Base-by-base conservation (phyloP, 163 green algal species). In the Volvox carteri region DNA sequence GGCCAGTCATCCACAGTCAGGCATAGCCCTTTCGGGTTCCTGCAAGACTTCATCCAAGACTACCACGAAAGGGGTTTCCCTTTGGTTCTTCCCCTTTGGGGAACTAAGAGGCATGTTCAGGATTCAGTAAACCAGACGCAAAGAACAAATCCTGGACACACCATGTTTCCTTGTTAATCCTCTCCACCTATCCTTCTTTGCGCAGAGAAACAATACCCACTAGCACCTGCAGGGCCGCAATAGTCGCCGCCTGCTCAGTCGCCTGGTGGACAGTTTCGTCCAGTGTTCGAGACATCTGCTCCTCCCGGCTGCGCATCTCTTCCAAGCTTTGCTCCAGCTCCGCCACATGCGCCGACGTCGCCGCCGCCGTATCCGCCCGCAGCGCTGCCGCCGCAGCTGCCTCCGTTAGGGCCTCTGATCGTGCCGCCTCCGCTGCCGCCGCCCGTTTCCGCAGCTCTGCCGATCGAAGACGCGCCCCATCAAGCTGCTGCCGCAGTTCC, bases 241-340 rank as follows among this genome's bases (percentile, higher is more conserved):
- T 85, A 56, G 77, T 85, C 3, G 5, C 77, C 6, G 54, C 78
- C 39, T 85, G 78, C 56, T 86, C 25, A 8, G 41, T 77, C 6
- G 28, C 18, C 41, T 77, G 78, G 28, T 39, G 56, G 2, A 60
- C 78, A 5, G n/a, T 60, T 39, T 60, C 78, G 12, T 37, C 39
- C 37, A 75, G 58, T 28, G 25, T 86, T 4, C 28, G 30, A 14
- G 7, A 76, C 39, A 74, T 39, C 4, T 60, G 39, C 56, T 58
- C 78, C 78, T 86, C 78, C 41, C 78, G 37, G 8, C 4, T 16
- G 1, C 78, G 37, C 56, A 56, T 28, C 42, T 78, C 28, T 42
- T 78, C 80, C 30, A 70, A 8, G 18, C 30, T 50, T 0, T 30
- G n/a, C 37, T 85, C 78, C 54, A 85, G 37, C 37, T 85, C 78